Evolutionary conservation across 495 filamentous ascomycete genomes (phyloP).

Genomic region (Penicillium ochrochloron): DNA sequence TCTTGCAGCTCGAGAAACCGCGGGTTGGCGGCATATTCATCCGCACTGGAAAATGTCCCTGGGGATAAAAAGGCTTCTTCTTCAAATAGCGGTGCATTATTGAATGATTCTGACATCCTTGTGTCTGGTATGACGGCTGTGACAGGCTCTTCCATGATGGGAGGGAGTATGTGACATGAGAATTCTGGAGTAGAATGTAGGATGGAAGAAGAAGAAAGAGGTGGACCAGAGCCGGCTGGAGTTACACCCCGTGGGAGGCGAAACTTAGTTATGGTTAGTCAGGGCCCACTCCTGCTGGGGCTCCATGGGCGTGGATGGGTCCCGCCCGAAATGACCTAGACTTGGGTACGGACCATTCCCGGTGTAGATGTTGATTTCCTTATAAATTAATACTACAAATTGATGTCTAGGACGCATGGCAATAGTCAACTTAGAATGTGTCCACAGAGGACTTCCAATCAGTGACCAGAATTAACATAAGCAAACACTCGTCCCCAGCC

Average conservation of each 20-base stretch:
- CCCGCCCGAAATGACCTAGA: not conserved
- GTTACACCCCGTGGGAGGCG: not conserved
- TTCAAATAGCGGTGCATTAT: slow-evolving; percentile 26
- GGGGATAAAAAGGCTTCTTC: slow-evolving; percentile 36
- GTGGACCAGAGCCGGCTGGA: slow-evolving; percentile 14
- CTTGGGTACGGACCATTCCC: not conserved
- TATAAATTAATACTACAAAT: too few relatives aligned
- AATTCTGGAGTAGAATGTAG: slow-evolving; percentile 25
- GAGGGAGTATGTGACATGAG: not conserved
- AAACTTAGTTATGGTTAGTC: slow-evolving; percentile 4
- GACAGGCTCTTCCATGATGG: slow-evolving; percentile 28
- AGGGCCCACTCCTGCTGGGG: not conserved
- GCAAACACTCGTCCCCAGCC: not conserved
- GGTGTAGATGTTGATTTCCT: too few relatives aligned
- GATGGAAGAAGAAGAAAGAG: slow-evolving; percentile 14
- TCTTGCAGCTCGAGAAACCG: slow-evolving; percentile 36
- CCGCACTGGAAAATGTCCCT: slow-evolving; percentile 36
- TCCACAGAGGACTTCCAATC: too few relatives aligned
- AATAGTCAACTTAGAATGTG: too few relatives aligned
- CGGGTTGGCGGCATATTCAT: slow-evolving; percentile 38
- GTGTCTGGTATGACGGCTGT: slow-evolving; percentile 19
- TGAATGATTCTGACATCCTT: slow-evolving; percentile 25
- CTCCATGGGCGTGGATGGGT: not conserved
- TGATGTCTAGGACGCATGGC: too few relatives aligned
- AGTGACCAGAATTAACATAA: not conserved